Conservation (phyloP, 83 land plant genomes). For the Picea abies region DNA sequence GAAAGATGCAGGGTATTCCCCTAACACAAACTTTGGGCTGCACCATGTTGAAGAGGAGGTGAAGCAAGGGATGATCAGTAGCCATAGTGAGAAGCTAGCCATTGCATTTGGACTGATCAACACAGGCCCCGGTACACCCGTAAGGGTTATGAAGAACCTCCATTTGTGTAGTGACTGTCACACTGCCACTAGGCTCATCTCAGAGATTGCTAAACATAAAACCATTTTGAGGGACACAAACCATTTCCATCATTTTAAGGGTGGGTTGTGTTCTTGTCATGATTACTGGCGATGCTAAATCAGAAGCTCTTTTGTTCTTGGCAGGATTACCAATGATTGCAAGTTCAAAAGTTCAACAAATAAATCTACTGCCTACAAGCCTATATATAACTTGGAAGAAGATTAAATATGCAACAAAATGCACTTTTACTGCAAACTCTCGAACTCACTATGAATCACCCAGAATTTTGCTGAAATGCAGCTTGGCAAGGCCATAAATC, state of each 20-base stretch:
- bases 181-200: background rate
- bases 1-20: background rate
- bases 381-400: too few species aligned
- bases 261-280: slow-evolving; percentile 10
- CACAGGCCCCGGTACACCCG: background rate
- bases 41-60: background rate
- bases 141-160: background rate
- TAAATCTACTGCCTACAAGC: too few species aligned
- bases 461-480: too few species aligned
- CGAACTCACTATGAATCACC: too few species aligned
- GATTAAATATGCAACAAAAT: too few species aligned
- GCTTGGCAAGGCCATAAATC: too few species aligned
- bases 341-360: too few species aligned
- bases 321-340: too few species aligned
- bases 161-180: slow-evolving; percentile 4
- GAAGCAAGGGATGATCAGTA: background rate
- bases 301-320: background rate
- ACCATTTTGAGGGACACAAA: background rate
- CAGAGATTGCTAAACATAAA: background rate
- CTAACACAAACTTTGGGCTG: background rate
- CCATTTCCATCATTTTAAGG: slow-evolving; percentile 1
- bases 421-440: too few species aligned
- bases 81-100: slow-evolving; percentile 4
- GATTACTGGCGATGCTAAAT: background rate
- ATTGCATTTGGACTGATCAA: slow-evolving; percentile 12